Evolutionary conservation across 768 basidiomycete genomes (phyloP).

Genomic region (Gloeostereum incarnatum): DNA sequence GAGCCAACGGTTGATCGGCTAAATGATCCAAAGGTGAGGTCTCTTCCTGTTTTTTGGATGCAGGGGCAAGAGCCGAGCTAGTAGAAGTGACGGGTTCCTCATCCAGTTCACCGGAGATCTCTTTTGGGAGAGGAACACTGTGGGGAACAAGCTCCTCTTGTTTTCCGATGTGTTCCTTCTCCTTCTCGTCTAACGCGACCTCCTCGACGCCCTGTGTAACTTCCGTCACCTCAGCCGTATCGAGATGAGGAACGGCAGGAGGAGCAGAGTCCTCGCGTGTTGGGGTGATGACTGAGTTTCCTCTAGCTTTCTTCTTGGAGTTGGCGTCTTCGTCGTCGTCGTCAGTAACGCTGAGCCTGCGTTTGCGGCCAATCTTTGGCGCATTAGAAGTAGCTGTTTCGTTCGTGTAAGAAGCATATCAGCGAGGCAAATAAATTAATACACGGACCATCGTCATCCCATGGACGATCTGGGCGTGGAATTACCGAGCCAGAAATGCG

Average conservation of each 20-base stretch:
- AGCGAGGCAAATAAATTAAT: neutral
- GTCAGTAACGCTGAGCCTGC: constrained; percentile 25
- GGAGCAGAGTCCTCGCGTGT: no score
- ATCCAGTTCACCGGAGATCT: constrained; percentile 26
- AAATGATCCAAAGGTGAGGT: no score
- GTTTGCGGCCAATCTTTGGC: constrained; percentile 37
- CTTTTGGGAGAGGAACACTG: constrained; percentile 29
- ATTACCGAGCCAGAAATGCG: constrained; percentile 21
- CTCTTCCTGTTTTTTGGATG: constrained; percentile 2
- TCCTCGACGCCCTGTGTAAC: constrained; percentile 35
- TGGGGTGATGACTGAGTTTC: constrained; percentile 2
- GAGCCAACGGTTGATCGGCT: no score
- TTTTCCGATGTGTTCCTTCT: constrained; percentile 1
- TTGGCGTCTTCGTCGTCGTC: constrained; percentile 16
- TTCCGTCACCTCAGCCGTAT: constrained; percentile 30
- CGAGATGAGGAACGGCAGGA: no score
- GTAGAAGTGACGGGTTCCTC: constrained; percentile 15
- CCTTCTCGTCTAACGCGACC: constrained; percentile 25
- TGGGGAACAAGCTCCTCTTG: constrained; percentile 20
- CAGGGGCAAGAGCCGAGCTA: constrained; percentile 13
- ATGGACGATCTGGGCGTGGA: constrained; percentile 37
- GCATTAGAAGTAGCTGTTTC: constrained; percentile 37
- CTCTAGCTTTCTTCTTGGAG: constrained; percentile 7
- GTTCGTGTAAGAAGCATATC: constrained; percentile 8
- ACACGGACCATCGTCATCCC: constrained; percentile 41